A percentile compares a stretch with the other conserved stretches of the same genome.
These are phyloP conservation scores for Mycogone perniciosa DNA, from an alignment of 2,329 filamentous ascomycete genomes.

Conservation along the genomic window DNA sequence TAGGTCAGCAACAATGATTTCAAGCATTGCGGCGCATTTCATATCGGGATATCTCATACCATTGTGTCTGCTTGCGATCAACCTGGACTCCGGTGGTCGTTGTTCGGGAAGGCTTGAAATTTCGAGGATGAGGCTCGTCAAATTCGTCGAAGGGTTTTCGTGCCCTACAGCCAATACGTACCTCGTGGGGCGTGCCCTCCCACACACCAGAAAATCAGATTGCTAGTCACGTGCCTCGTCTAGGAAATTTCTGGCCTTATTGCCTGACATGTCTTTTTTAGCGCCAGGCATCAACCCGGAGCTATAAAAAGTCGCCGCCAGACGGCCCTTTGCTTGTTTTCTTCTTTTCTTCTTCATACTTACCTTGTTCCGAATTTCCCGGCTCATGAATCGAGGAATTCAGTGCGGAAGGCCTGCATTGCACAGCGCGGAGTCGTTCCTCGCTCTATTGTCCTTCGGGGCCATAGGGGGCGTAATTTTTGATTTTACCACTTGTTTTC, in stretches of 20 bases:
- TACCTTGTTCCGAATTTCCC: constrained; percentile 43
- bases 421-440: constrained; percentile 47
- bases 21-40: constrained; percentile 15
- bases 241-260: constrained; percentile 1
- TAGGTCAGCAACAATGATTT: constrained; percentile 28
- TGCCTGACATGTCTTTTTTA: constrained; percentile 14
- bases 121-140: constrained; percentile 34
- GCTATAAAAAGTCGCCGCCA: constrained; percentile 27
- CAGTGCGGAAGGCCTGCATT: constrained; percentile 48
- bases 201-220: constrained; percentile 10
- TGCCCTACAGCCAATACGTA: constrained; percentile 33
- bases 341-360: constrained; percentile 44
- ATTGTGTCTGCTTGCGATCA: constrained; percentile 51
- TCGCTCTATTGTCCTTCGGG: constrained; percentile 48
- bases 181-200: constrained; percentile 25
- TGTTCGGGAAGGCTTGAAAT: constrained; percentile 35
- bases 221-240: constrained; percentile 18
- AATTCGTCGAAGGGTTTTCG: constrained; percentile 38
- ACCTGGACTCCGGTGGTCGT: constrained; percentile 37
- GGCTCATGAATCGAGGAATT: constrained; percentile 40
- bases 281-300: constrained; percentile 20
- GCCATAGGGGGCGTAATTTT: constrained; percentile 50
- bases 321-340: constrained; percentile 18
- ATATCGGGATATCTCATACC: constrained; percentile 33
- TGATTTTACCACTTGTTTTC: constrained; percentile 41